Conservation (phyloP, 129 eudicot genomes). For the Solidago caesia region DNA sequence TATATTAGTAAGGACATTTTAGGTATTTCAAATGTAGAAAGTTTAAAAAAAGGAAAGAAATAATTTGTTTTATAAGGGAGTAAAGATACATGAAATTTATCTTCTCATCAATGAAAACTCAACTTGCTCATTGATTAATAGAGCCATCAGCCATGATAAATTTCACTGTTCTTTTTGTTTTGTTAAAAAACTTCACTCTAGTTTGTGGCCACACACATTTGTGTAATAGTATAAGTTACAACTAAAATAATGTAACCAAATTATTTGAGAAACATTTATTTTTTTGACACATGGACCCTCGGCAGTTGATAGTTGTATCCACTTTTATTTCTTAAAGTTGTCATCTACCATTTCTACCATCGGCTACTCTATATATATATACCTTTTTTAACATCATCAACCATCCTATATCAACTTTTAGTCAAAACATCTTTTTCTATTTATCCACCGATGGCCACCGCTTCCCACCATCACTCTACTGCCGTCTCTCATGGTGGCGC, state of each 20-base stretch:
- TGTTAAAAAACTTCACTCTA: no score
- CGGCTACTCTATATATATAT: constrained; percentile 28
- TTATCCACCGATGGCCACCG: constrained; percentile 33
- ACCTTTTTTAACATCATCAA: constrained; percentile 5
- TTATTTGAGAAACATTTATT: constrained; percentile 25
- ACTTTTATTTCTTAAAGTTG: constrained; percentile 22
- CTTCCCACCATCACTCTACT: constrained; percentile 17
- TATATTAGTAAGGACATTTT: no score
- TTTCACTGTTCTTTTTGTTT: no score
- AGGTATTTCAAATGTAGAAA: no score
- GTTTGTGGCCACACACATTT: neutral
- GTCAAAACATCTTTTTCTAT: neutral
- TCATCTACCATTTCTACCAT: constrained; percentile 19
- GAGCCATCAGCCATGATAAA: no score
- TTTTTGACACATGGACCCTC: constrained; percentile 26
- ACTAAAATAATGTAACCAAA: constrained; percentile 17
- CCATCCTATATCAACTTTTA: neutral
- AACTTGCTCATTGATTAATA: no score
- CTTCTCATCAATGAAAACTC: no score
- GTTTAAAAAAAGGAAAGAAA: no score
- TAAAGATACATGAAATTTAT: no score
- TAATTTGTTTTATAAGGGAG: no score
- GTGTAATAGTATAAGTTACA: neutral
- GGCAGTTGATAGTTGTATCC: constrained; percentile 37
- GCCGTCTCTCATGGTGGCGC: constrained; percentile 1